Conservation (phyloP, 2,329 filamentous ascomycete species). For the Coniochaeta sp. region DNA sequence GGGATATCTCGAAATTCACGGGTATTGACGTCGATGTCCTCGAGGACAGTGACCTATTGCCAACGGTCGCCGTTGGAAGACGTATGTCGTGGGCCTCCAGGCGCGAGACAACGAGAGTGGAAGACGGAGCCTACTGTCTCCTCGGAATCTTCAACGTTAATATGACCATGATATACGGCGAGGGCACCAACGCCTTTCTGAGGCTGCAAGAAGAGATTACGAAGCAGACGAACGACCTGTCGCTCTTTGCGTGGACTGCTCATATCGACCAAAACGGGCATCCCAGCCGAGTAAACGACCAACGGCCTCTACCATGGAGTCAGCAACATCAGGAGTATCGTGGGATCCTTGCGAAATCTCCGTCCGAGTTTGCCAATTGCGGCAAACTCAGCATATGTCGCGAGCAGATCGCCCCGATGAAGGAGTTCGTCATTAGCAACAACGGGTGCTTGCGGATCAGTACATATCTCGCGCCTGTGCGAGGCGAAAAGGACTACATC, state of each 20-base stretch:
- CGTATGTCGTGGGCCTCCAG: slow-evolving; percentile 20
- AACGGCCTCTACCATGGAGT: background rate
- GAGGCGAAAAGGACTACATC: slow-evolving; percentile 7
- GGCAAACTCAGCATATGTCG: slow-evolving; percentile 4
- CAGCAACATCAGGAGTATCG: slow-evolving; percentile 7
- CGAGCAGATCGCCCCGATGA: slow-evolving; percentile 8
- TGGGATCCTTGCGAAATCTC: slow-evolving; percentile 10
- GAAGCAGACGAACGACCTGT: slow-evolving; percentile 9
- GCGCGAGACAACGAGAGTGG: slow-evolving; percentile 13
- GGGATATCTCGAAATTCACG: slow-evolving; percentile 7
- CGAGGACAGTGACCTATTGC: slow-evolving; percentile 6
- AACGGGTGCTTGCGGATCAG: slow-evolving; percentile 9
- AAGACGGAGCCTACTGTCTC: slow-evolving; percentile 16
- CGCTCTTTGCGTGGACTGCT: slow-evolving; percentile 11
- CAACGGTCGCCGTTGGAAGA: slow-evolving; percentile 11
- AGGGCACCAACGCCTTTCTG: slow-evolving; percentile 15
- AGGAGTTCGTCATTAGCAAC: slow-evolving; percentile 10
- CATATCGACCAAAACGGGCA: slow-evolving; percentile 1
- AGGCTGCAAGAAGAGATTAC: slow-evolving; percentile 19
- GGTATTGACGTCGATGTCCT: slow-evolving; percentile 8
- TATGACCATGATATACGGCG: slow-evolving; percentile 21
- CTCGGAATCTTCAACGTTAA: slow-evolving; percentile 19
- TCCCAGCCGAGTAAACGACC: background rate
- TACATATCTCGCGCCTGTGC: slow-evolving; percentile 5
- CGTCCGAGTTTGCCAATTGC: slow-evolving; percentile 8